Evolutionary conservation across 352 stramenopile genomes (phyloP), one percentile per base, ranked within the genome.

Genomic region (Pythium rishiriense): DNA sequence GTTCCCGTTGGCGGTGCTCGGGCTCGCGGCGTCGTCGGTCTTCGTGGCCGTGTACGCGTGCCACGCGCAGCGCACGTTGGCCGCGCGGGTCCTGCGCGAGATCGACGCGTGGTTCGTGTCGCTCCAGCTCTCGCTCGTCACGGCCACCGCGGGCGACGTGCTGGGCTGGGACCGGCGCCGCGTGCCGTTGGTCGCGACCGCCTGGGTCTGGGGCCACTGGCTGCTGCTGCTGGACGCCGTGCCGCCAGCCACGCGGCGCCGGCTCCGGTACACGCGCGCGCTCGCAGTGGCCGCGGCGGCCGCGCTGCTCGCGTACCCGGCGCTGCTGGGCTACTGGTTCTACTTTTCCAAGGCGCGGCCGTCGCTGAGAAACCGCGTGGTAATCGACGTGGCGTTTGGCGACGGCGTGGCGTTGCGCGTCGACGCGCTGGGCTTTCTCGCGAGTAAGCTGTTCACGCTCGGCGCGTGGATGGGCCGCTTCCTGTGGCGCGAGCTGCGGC

Each of bases 131-230:
- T 26, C 43, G 26, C 19, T 15, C 8, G 29, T 45, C 2, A 35
- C 56, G 12, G 24, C 48, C 19, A 24, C 19, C 2, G 28, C 45
- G 12, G 43, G 56, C 46, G 56, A 63, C 28, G 26, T 52, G 6
- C 10, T 62, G 10, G 19, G 22, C 11, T 65, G 33, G 46, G 47
- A 58, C 26, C 26, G 1, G 12, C 56, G 35, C 29, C 56, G 48
- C 19, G 47, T 57, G 21, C 17, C 31, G 25, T 12, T 65, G 5
- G 35, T 62, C 10, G 9, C 33, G n/a, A n/a, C 29, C 9, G 56
- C 56, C 11, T 63, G 56, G 56, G 22, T 63, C 43, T 63, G 43
- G 56, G 31, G 56, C 56, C 56, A 63, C 56, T 63, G 56, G 56
- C 19, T 37, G 22, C 39, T 64, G 3, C 54, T 64, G 29, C 45